These are phyloP conservation scores for Brassica incana DNA, from an alignment of 345 rosid genomes.

Conservation along the genomic window DNA sequence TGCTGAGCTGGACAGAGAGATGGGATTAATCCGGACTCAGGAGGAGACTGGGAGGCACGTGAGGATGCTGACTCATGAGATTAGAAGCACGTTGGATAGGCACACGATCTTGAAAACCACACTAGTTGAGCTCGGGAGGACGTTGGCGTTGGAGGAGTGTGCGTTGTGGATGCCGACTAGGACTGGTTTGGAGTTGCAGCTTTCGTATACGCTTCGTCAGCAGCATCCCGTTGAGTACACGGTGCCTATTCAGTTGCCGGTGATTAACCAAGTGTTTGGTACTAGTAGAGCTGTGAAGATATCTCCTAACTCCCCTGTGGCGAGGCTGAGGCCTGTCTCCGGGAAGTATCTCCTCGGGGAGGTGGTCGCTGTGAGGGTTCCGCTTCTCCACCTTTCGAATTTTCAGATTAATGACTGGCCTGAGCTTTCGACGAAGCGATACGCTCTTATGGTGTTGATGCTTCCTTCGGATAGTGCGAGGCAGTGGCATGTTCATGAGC, in stretches of 20 bases:
- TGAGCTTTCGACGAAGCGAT: slow-evolving; percentile 89
- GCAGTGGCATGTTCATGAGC: slow-evolving; percentile 96
- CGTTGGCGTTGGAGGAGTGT: slow-evolving; percentile 90
- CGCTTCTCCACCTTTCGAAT: slow-evolving; percentile 91
- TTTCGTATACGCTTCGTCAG: slow-evolving; percentile 86
- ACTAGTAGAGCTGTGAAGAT: slow-evolving; percentile 73
- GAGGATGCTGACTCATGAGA: slow-evolving; percentile 95
- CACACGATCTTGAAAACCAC: slow-evolving; percentile 91
- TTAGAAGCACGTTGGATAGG: slow-evolving; percentile 91
- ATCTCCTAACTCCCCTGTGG: slow-evolving; percentile 85
- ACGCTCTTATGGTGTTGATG: slow-evolving; percentile 97
- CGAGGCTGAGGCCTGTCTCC: slow-evolving; percentile 76
- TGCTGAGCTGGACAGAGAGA: slow-evolving; percentile 95
- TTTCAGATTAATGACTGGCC: slow-evolving; percentile 99
- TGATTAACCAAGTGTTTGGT: slow-evolving; percentile 83
- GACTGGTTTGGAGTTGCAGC: slow-evolving; percentile 93
- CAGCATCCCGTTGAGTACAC: slow-evolving; percentile 93
- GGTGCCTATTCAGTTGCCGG: slow-evolving; percentile 94
- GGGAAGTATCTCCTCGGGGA: slow-evolving; percentile 88
- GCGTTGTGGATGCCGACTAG: slow-evolving; percentile 99
- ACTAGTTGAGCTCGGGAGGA: slow-evolving; percentile 91
- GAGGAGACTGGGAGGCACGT: slow-evolving; percentile 97
- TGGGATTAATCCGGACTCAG: slow-evolving; percentile 96
- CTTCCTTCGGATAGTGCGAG: slow-evolving; percentile 98
- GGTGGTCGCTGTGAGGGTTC: slow-evolving; percentile 96